A percentile compares a stretch with the other conserved stretches of the same genome.
Conservation (phyloP, 2,329 filamentous ascomycete genomes). For the Nemania abortiva region DNA sequence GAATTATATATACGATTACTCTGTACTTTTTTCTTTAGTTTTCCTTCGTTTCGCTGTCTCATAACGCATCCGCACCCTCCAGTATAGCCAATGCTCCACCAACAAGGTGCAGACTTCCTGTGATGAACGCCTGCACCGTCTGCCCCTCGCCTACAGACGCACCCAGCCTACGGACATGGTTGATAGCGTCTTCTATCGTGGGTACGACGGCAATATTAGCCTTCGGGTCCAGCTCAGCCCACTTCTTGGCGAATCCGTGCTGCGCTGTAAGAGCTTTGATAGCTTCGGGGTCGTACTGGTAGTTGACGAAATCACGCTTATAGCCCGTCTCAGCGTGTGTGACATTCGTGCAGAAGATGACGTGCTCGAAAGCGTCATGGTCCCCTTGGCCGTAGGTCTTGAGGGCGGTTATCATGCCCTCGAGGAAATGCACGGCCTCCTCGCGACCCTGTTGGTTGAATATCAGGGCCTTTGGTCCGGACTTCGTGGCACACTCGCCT, state of each 20-base stretch:
- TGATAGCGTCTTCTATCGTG: slow-evolving; percentile 68
- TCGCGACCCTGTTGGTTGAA: slow-evolving; percentile 85
- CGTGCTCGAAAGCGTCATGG: slow-evolving; percentile 71
- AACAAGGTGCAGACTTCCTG: slow-evolving; percentile 73
- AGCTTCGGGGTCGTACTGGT: slow-evolving; percentile 64
- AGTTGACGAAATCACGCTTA: slow-evolving; percentile 69
- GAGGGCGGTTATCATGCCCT: slow-evolving; percentile 57
- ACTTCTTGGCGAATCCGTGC: slow-evolving; percentile 64
- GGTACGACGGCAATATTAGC: slow-evolving; percentile 62
- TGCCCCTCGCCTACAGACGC: slow-evolving; percentile 50
- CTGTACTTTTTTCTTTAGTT: background rate
- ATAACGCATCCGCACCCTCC: slow-evolving; percentile 61
- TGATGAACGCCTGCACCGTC: slow-evolving; percentile 64
- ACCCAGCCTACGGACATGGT: slow-evolving; percentile 57
- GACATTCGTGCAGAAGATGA: slow-evolving; percentile 85
- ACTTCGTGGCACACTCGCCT: slow-evolving; percentile 53
- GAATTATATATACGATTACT: background rate
- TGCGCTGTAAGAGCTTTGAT: slow-evolving; percentile 66
- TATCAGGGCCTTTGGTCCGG: slow-evolving; percentile 68
- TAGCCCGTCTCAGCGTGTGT: slow-evolving; percentile 65
- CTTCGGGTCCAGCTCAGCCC: slow-evolving; percentile 60
- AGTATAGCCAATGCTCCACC: slow-evolving; percentile 66
- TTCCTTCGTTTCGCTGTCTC: background rate
- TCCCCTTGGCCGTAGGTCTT: slow-evolving; percentile 49
- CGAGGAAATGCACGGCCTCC: slow-evolving; percentile 66